Base-by-base conservation (phyloP, 352 stramenopile species). In the Phytophthora hybrid region DNA sequence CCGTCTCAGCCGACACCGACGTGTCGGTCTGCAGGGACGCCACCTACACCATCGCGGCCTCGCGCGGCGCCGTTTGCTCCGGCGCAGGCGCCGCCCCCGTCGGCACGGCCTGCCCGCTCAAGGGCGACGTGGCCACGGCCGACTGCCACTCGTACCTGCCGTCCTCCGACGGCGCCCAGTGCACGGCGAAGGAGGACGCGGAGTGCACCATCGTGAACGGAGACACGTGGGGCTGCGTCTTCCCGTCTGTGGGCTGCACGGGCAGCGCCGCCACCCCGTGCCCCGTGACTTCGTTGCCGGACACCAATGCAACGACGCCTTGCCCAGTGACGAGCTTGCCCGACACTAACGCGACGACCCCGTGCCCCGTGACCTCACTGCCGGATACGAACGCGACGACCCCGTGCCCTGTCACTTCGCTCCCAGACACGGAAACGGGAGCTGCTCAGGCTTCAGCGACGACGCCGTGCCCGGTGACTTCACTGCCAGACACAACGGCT, bases 71-170 rank as follows among this genome's bases (percentile, higher is more conserved):
- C 10, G 66, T 91, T 41, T 94, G 87, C 64, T 81, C 77, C 0
- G 87, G 87, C 10, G 71, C 71, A 0, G 87, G 87, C 2, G 19
- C 34, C 3, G 29, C 74, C 16, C 84, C 87, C 0, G 64, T 68
- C 2, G 86, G 84, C 21, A 85, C 65, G 2, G 76, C 80, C 13
- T 93, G 86, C 61, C 84, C 86, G 18, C 63, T 77, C 23, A 84
- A 78, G 57, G 81, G 82, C 47, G 81, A 90, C 37, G 67, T 76
- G 14, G 74, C 84, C 3, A 76, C 56, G 4, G 52, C 69, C 19
- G 73, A 83, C 57, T 93, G 86, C 72, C 73, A 88, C 62, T 67
- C 66, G 49, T 78, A 82, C 59, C 58, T 91, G 37, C 66, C 76
- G 29, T 87, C 80, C 47, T 91, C 74, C 58, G 66, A 88, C 29